Base-by-base conservation (phyloP, 192 early-diverging fungal species). In the Coemansia sp. region DNA sequence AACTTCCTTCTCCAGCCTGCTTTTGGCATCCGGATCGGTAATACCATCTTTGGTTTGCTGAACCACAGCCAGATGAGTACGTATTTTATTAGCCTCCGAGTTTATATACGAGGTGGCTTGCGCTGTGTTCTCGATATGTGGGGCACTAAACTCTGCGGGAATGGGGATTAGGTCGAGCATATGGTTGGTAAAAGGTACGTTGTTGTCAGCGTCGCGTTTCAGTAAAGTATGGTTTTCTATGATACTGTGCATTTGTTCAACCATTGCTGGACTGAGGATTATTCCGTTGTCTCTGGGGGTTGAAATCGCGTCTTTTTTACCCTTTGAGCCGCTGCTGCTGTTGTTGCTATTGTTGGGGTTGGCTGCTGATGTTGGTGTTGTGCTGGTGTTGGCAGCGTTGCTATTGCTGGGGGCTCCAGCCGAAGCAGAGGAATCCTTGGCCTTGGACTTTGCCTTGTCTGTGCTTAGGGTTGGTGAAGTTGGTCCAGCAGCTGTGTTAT, bases 181-280 rank as follows among this genome's bases (percentile, higher is more conserved):
- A 29, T 80, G 77, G 68, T 74, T 80, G 40, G 77, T 80, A 48
- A 80, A 80, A 8, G 77, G 77, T 22, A 80, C 63, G 55, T 80
- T 80, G 72, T 80, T 80, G 77, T 80, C 77, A 5, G 77, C 71
- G 20, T 80, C 77, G 30, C 67, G 63, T 49, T 80, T 80, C 29
- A 80, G 55, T 18, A 40, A 66, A 5, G 77, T 56, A 49, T 80
- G 77, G 72, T 80, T 80, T 29, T 70, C 60, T 28, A 80, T 80
- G 20, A 80, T 80, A 25, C 30, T 60, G 54, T 65, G 77, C 77
- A 80, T 80, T 51, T 80, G 77, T 52, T 80, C 64, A 0, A 80
- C 50, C 77, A 80, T 80, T 33, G 77, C 77, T 18, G 77, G 77
- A 28, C 77, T 74, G 17, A 80, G 61, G 7, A 74, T 59, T 18